Conservation (phyloP, 441 rosid species). For the Erysimum cheiri region DNA sequence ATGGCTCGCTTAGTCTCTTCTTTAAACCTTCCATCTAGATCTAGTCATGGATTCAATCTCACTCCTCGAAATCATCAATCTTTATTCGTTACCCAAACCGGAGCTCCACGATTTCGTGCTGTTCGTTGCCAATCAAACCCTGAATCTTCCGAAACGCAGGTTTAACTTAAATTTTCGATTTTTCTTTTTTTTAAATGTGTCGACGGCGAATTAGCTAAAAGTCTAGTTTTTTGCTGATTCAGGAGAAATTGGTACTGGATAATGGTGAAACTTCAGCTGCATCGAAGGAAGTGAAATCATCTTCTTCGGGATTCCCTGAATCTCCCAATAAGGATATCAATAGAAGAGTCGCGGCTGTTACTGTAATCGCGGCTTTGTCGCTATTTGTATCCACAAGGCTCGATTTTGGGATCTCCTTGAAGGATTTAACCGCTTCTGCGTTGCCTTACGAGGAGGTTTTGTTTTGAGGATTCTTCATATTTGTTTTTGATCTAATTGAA, state of each 20-base stretch:
- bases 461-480: neutral
- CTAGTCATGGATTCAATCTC: slow-evolving; percentile 55
- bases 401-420: slow-evolving; percentile 82
- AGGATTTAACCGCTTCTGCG: slow-evolving; percentile 74
- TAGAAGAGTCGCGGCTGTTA: slow-evolving; percentile 58
- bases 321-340: slow-evolving; percentile 68
- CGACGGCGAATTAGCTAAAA: neutral
- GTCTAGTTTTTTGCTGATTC: slow-evolving; percentile 23
- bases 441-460: slow-evolving; percentile 80
- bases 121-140: slow-evolving; percentile 59
- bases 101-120: slow-evolving; percentile 43
- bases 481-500: neutral
- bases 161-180: neutral
- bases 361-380: slow-evolving; percentile 62
- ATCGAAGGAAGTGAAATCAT: slow-evolving; percentile 30
- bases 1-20: slow-evolving; percentile 63
- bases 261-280: slow-evolving; percentile 32
- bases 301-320: slow-evolving; percentile 55
- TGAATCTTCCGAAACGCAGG: slow-evolving; percentile 48
- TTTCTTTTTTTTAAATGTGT: neutral
- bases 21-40: slow-evolving; percentile 46
- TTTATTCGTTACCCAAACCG: slow-evolving; percentile 27
- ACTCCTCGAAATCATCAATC: slow-evolving; percentile 42
- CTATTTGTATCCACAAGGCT: slow-evolving; percentile 67
- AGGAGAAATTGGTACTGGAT: slow-evolving; percentile 55